phyloP scores from a whole-genome alignment of 176 grass and related monocot genomes.

The Carex myosuroides region DNA sequence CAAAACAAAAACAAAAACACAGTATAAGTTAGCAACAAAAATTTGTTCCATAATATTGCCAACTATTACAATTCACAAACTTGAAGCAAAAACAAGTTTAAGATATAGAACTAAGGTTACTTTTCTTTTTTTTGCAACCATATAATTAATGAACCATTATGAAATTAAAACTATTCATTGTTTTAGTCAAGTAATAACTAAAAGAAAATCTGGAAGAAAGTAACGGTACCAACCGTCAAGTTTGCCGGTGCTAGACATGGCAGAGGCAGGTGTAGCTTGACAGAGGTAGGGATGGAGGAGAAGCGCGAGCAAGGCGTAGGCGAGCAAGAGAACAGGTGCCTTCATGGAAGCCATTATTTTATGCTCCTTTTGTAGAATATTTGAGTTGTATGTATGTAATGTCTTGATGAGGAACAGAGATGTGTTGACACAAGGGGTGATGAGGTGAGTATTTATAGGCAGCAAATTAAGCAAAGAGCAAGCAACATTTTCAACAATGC shows the following conservation, averaged over 20 bases:
- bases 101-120: not conserved
- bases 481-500: not conserved
- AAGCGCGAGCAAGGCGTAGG: conserved; percentile 27
- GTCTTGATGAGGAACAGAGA: not conserved
- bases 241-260: not conserved
- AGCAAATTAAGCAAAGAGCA: too few species aligned
- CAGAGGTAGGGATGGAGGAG: conserved; percentile 32
- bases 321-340: conserved; percentile 15
- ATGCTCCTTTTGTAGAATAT: not conserved
- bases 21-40: not conserved
- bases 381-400: not conserved
- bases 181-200: not conserved
- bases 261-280: not conserved
- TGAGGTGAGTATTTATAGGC: conserved; percentile 5
- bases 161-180: not conserved
- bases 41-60: too few species aligned
- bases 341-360: conserved; percentile 14
- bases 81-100: not conserved
- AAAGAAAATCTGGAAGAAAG: not conserved
- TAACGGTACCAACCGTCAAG: conserved; percentile 19
- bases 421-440: not conserved
- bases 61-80: not conserved
- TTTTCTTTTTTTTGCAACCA: not conserved
- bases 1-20: not conserved
- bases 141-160: not conserved